Conservation (phyloP, 2,329 filamentous ascomycete species). For the Allantophomopsis cytisporea region DNA sequence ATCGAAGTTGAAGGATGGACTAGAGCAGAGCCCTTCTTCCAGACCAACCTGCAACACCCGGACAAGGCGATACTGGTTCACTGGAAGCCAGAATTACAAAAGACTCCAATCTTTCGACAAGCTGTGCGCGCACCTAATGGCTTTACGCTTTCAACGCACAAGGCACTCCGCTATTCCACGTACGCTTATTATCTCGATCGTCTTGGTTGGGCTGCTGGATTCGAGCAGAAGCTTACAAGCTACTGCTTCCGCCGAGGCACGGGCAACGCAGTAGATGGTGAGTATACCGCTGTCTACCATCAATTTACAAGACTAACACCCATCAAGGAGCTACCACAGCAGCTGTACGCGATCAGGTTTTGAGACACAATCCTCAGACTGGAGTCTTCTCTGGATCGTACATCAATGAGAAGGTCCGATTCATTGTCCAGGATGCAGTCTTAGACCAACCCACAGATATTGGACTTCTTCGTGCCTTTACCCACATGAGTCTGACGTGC, state of each 20-base stretch:
- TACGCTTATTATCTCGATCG: constrained; percentile 4
- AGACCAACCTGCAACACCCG: constrained; percentile 3
- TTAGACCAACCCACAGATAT: constrained; percentile 4
- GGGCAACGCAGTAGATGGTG: constrained; percentile 8
- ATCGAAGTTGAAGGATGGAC: constrained; percentile 5
- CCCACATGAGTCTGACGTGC: constrained; percentile 4
- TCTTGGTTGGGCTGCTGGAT: constrained; percentile 3
- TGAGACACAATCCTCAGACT: constrained; percentile 4
- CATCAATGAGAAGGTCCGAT: constrained; percentile 3
- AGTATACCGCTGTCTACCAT: neutral
- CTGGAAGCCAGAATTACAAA: constrained; percentile 3
- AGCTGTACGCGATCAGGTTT: constrained; percentile 4
- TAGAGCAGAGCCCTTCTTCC: constrained; percentile 6
- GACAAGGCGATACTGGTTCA: constrained; percentile 1
- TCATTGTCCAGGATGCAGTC: constrained; percentile 3
- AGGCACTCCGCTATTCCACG: constrained; percentile 1
- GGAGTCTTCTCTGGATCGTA: constrained; percentile 3
- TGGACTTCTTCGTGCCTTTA: constrained; percentile 6
- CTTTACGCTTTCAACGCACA: neutral
- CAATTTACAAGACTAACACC: neutral
- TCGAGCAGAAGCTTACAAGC: constrained; percentile 8
- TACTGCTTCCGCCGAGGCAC: constrained; percentile 10
- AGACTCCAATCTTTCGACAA: constrained; percentile 2
- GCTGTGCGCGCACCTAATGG: neutral
- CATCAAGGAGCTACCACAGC: constrained; percentile 2